phyloP scores from a whole-genome alignment of 1,284 basidiomycete genomes.

The Marasmius fiardii region DNA sequence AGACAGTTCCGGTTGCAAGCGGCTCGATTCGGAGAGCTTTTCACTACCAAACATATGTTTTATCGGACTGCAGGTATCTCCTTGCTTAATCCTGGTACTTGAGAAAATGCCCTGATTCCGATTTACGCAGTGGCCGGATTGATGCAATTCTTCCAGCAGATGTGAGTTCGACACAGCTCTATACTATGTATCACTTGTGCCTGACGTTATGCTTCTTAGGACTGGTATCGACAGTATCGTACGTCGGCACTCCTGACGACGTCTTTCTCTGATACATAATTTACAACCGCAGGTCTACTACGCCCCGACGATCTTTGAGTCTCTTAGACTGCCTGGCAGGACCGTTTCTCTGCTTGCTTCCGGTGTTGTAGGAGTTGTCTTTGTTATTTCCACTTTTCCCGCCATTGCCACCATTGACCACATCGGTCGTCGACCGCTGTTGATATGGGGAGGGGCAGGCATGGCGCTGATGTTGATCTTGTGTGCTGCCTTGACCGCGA shows the following conservation, averaged over 20 bases:
- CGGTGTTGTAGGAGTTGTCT: conserved; percentile 23
- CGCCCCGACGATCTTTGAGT: conserved; percentile 21
- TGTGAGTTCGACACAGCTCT: conserved; percentile 9
- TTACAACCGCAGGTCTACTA: conserved; percentile 17
- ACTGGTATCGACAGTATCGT: conserved; percentile 22
- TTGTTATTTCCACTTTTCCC: conserved; percentile 21
- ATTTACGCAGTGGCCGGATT: conserved; percentile 18
- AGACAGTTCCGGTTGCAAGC: conserved; percentile 20
- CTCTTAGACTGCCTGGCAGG: conserved; percentile 16
- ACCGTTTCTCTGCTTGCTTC: conserved; percentile 21
- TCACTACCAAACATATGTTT: conserved; percentile 22
- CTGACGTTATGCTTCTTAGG: conserved; percentile 8
- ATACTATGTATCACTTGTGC: neutral
- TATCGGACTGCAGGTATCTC: conserved; percentile 18
- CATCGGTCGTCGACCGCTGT: conserved; percentile 20
- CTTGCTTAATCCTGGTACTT: neutral
- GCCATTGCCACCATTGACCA: conserved; percentile 22
- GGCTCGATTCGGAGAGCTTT: conserved; percentile 21
- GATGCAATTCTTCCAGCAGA: conserved; percentile 25
- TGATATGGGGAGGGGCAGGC: conserved; percentile 19
- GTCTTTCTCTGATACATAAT: neutral
- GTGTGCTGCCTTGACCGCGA: conserved; percentile 24
- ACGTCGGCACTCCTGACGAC: neutral
- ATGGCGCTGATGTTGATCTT: conserved; percentile 27
- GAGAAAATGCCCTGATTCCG: neutral